phyloP scores from a whole-genome alignment of 257 asterid species.

The Eucommia ulmoides region DNA sequence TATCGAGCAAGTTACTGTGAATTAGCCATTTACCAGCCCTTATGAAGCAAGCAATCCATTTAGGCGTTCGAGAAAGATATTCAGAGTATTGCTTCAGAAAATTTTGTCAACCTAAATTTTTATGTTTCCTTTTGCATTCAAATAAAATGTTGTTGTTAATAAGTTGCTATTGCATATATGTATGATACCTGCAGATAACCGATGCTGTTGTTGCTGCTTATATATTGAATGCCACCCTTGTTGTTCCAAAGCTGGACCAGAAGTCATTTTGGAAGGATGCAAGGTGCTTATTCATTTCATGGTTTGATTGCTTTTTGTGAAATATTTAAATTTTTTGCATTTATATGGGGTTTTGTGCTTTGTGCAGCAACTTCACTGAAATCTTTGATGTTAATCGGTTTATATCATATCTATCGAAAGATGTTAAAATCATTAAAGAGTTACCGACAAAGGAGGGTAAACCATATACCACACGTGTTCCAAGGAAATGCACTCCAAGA shows the following conservation, averaged over 20 bases:
- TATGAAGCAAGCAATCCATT: neutral
- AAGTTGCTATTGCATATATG: neutral
- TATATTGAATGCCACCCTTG: constrained; percentile 60
- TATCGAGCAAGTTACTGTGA: neutral
- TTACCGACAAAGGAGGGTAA: constrained; percentile 44
- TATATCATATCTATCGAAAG: constrained; percentile 29
- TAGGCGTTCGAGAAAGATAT: neutral
- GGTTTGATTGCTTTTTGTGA: neutral
- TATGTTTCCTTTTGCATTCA: neutral
- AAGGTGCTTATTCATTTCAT: constrained; percentile 24
- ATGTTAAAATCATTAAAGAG: constrained; percentile 36
- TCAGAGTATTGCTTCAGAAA: no score
- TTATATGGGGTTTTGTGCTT: neutral
- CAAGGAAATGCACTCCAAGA: constrained; percentile 47
- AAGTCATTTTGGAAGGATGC: constrained; percentile 78
- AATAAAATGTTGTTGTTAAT: neutral
- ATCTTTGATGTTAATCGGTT: constrained; percentile 57
- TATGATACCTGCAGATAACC: constrained; percentile 37
- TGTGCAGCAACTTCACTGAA: constrained; percentile 70
- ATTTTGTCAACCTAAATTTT: neutral
- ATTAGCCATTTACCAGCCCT: neutral
- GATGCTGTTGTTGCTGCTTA: constrained; percentile 78
- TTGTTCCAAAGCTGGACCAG: constrained; percentile 61
- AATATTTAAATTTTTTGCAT: neutral
- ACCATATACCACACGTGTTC: constrained; percentile 34